These are phyloP conservation scores for Nepenthes gracilis DNA, from an alignment of 148 eudicot species.

Conservation along the genomic window DNA sequence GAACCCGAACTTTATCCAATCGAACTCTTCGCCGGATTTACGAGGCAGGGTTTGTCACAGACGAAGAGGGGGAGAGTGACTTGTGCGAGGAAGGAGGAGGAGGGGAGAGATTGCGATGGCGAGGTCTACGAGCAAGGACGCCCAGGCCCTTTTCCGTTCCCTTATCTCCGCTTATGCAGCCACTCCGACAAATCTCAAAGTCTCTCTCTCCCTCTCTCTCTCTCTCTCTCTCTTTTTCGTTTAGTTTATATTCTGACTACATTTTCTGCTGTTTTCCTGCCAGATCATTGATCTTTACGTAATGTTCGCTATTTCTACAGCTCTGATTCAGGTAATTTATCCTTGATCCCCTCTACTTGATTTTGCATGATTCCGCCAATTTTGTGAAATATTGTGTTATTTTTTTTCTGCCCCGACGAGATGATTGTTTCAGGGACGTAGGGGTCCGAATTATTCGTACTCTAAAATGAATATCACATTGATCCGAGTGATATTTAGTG, in stretches of 20 bases:
- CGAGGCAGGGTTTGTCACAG: no score
- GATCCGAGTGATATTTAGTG: no score
- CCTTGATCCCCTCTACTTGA: no score
- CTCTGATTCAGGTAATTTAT: slow-evolving; percentile 62
- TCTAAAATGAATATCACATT: no score
- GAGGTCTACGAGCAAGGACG: slow-evolving; percentile 66
- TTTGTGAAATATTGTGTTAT: no score
- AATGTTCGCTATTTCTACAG: slow-evolving; percentile 53
- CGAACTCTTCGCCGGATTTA: no score
- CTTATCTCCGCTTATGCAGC: slow-evolving; percentile 67
- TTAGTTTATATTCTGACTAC: background rate
- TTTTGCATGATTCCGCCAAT: background rate
- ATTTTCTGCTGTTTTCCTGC: background rate
- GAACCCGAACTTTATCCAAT: no score
- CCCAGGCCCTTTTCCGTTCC: slow-evolving; percentile 67
- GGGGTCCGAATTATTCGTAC: no score
- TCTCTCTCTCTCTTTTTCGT: background rate
- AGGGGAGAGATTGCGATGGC: slow-evolving; percentile 31
- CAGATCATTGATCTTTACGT: slow-evolving; percentile 85
- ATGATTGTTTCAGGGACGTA: background rate
- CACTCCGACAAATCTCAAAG: slow-evolving; percentile 83
- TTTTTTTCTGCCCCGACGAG: no score
- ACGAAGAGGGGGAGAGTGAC: no score
- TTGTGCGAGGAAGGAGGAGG: background rate
- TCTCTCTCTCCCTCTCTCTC: slow-evolving; percentile 1